Base-by-base conservation (phyloP, 352 stramenopile genomes). In the Phytophthora pinifolia region DNA sequence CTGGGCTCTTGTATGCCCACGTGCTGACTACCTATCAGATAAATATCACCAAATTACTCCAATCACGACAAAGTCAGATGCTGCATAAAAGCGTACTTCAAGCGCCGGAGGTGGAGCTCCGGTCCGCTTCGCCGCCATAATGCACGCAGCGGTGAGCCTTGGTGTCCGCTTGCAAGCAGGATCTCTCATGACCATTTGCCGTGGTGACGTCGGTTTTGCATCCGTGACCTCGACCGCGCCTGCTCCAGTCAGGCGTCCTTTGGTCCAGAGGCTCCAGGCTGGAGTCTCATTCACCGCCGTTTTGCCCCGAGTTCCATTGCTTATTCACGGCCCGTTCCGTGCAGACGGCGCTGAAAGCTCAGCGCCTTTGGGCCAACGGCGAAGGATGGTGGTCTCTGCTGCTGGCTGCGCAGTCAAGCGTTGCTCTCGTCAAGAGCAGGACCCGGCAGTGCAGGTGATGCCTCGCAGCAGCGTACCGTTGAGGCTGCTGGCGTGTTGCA, bases 21-120 rank as follows among this genome's bases (percentile, higher is more conserved):
- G 44, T 13, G 56, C 58, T 66, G 58, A 56, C 58, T 66, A 66
- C 47, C 35, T n/a, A n/a, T n/a, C 42, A 51, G 50, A 18, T 60
- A 54, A 65, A 65, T 59, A 6, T 27, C 22, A 4, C 22, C 22
- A 27, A 27, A 42, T 65, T 54, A 65, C 25, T 2, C 5, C 25
- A 29, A 29, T 29, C 25, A 29, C 42, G 35, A 20, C 25, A 29
- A 29, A 66, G 58, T 66, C 58, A 66, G 58, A 66, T 12, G 37
- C 14, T 57, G 47, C 55, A 64, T 64, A 64, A 43, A 64, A 39
- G 39, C 39, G 47, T 41, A n/a, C 55, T 59, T 59, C 55, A 64
- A 59, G 58, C 33, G 55, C 27, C 25, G 25, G n/a, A n/a, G n/a
- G n/a, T n/a, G n/a, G n/a, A n/a, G n/a, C n/a, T n/a, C n/a, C n/a